A percentile compares a stretch with the other conserved stretches of the same genome.
phyloP scores from a whole-genome alignment of 202 grass and related monocot species.

The Digitaria exilis region DNA sequence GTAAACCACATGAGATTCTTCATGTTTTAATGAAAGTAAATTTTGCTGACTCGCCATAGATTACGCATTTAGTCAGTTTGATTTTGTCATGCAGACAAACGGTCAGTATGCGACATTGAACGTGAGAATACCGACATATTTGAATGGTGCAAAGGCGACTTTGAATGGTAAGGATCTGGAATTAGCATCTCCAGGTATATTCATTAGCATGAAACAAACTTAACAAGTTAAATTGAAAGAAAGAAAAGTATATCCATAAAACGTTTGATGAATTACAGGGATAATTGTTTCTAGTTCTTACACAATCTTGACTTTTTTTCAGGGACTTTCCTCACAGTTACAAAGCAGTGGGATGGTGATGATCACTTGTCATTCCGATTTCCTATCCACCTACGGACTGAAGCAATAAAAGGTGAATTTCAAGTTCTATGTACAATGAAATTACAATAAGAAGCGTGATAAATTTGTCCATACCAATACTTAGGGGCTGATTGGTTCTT shows the following conservation, averaged over 20 bases:
- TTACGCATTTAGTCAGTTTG: neutral
- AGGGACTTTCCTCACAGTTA: slow-evolving; percentile 70
- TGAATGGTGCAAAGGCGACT: slow-evolving; percentile 45
- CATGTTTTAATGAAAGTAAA: neutral
- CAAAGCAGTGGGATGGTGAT: slow-evolving; percentile 58
- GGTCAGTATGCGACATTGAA: slow-evolving; percentile 56
- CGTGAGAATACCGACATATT: slow-evolving; percentile 67
- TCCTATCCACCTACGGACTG: slow-evolving; percentile 59
- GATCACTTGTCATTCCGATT: slow-evolving; percentile 54
- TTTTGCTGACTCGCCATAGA: neutral
- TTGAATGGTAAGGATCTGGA: slow-evolving; percentile 61
- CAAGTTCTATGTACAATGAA: neutral
- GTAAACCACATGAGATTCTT: slow-evolving; percentile 16
- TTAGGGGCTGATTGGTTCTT: too few species aligned
- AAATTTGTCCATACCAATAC: neutral
- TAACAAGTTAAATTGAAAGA: too few species aligned
- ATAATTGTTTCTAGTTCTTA: neutral
- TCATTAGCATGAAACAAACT: neutral
- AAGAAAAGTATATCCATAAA: neutral
- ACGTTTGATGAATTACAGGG: neutral
- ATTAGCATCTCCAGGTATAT: slow-evolving; percentile 61
- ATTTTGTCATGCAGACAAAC: slow-evolving; percentile 41
- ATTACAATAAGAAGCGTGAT: too few species aligned
- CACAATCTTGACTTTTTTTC: slow-evolving; percentile 8
- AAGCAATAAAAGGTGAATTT: slow-evolving; percentile 69